Conservation (phyloP, 176 grass and related monocot species). For the Avena insularis region DNA sequence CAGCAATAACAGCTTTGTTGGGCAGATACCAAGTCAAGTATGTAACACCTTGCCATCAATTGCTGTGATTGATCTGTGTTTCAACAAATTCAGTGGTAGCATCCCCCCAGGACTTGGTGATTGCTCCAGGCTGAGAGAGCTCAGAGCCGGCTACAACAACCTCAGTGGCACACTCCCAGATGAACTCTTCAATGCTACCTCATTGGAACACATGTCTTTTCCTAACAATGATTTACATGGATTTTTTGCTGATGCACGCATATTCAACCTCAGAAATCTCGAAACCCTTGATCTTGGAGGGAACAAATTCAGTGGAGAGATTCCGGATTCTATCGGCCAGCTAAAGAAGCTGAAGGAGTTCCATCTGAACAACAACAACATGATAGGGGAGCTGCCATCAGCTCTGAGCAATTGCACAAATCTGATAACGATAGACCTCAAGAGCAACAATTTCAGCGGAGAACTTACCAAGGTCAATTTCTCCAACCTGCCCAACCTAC, state of each 20-base stretch:
- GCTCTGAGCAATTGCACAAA: no score
- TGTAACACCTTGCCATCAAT: no score
- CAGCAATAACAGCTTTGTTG: no score
- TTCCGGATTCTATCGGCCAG: slow-evolving; percentile 37
- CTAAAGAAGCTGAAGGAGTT: not conserved
- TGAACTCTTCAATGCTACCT: slow-evolving; percentile 35
- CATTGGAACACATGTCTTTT: not conserved
- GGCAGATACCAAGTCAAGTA: no score
- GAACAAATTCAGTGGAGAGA: not conserved
- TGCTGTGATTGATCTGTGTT: not conserved
- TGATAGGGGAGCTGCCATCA: no score
- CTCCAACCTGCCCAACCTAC: slow-evolving; percentile 21
- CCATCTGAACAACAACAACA: no score
- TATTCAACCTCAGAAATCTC: no score
- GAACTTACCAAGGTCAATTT: slow-evolving; percentile 31
- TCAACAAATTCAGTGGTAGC: not conserved
- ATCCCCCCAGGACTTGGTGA: not conserved
- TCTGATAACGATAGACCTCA: no score
- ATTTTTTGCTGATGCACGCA: no score
- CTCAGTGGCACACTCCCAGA: slow-evolving; percentile 29
- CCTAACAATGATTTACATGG: no score
- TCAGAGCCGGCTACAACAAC: slow-evolving; percentile 39
- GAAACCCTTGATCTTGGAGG: slow-evolving; percentile 13
- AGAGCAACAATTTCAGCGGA: no score
- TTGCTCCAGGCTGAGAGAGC: not conserved